Conservation (phyloP, 805 yeast genomes). For the Sporopachydermia quercuum region DNA sequence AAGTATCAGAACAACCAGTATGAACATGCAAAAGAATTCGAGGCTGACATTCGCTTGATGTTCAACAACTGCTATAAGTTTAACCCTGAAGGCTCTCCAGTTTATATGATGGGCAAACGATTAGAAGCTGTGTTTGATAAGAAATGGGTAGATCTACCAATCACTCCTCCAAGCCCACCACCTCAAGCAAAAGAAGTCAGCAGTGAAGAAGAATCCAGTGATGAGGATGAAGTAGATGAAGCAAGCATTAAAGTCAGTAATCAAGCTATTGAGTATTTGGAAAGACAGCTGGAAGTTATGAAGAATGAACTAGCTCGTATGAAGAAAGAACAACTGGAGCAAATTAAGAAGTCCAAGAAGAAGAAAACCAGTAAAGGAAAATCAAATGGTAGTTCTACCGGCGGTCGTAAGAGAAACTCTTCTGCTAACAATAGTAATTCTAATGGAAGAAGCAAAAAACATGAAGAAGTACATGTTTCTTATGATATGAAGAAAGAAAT, state of each 20-base stretch:
- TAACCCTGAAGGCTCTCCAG: constrained; percentile 96
- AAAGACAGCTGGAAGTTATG: constrained; percentile 77
- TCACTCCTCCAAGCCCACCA: constrained; percentile 46
- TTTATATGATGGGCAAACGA: constrained; percentile 87
- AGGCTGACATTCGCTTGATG: constrained; percentile 64
- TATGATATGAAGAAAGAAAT: constrained; percentile 95
- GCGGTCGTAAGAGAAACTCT: constrained; percentile 7
- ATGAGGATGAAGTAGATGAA: constrained; percentile 33
- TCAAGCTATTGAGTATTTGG: constrained; percentile 82
- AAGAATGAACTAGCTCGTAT: constrained; percentile 68
- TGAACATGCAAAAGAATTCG: constrained; percentile 80
- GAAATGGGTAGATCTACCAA: constrained; percentile 79
- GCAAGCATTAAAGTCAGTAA: constrained; percentile 41
- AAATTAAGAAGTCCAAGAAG: constrained; percentile 25
- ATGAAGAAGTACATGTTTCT: constrained; percentile 36
- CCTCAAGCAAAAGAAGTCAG: constrained; percentile 11
- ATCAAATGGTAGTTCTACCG: constrained; percentile 6
- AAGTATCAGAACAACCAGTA: constrained; percentile 79
- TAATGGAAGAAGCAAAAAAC: constrained; percentile 16
- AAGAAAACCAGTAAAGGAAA: constrained; percentile 17
- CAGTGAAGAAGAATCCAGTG: constrained; percentile 21
- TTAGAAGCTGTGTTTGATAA: constrained; percentile 76
- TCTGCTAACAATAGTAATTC: constrained; percentile 9
- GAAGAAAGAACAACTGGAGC: constrained; percentile 44
- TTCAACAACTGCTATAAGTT: constrained; percentile 82